Evolutionary conservation across 192 early-diverging fungal species (phyloP).

Genomic region (Anaeromyces robustus): DNA sequence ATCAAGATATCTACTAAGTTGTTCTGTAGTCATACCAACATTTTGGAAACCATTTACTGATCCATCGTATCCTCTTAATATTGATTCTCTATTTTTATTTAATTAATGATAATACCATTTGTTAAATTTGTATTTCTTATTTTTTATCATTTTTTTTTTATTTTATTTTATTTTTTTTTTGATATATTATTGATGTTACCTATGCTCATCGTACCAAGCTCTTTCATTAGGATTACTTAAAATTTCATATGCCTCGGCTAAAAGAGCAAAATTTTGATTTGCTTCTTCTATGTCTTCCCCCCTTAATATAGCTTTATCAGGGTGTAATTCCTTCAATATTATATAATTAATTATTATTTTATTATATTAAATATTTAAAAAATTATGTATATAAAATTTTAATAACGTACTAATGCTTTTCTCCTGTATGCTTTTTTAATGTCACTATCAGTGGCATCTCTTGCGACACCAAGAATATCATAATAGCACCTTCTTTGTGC

Average conservation of each 20-base stretch:
- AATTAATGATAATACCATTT: background rate
- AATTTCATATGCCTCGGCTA: conserved; percentile 87
- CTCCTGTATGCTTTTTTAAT: conserved; percentile 78
- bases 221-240: conserved; percentile 85
- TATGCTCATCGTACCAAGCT: conserved; percentile 49
- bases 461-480: conserved; percentile 67
- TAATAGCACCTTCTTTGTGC: conserved; percentile 70
- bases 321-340: background rate
- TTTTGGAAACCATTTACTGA: background rate
- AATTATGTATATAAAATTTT: conserved; percentile 21
- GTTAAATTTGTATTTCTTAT: too few relatives aligned
- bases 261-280: conserved; percentile 70
- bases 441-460: conserved; percentile 50
- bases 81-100: conserved; percentile 54
- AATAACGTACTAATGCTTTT: conserved; percentile 64
- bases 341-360: too few relatives aligned
- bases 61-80: conserved; percentile 24
- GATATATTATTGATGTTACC: background rate
- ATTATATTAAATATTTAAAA: too few relatives aligned
- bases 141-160: conserved; percentile 5
- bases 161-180: background rate
- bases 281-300: conserved; percentile 48
- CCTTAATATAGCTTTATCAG: conserved; percentile 1
- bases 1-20: conserved; percentile 71
- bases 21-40: conserved; percentile 2